These are phyloP conservation scores for Cutaneotrichosporon cavernicola DNA, from an alignment of 1,284 basidiomycete genomes.

Conservation along the genomic window DNA sequence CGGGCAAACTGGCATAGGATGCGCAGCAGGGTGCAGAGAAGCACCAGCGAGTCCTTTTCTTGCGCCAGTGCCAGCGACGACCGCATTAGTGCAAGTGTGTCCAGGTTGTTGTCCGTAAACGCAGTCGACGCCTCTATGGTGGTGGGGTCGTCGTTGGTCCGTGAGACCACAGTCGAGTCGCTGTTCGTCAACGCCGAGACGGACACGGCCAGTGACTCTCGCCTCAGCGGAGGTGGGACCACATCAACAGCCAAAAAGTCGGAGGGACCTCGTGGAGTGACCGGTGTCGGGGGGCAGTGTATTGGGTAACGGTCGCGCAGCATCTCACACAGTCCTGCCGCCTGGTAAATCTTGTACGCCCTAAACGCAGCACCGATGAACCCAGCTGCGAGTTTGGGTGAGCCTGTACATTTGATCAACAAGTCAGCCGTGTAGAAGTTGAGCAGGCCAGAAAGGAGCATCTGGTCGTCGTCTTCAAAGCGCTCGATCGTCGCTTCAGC, in stretches of 20 bases:
- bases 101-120: conserved; percentile 17
- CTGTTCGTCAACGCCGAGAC: conserved; percentile 6
- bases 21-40: conserved; percentile 37
- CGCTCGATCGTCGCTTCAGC: conserved; percentile 26
- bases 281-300: conserved; percentile 4
- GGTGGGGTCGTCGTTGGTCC: background rate
- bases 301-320: conserved; percentile 23
- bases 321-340: conserved; percentile 26
- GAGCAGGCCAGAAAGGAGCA: conserved; percentile 28
- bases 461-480: conserved; percentile 20
- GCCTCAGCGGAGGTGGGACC: background rate
- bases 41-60: conserved; percentile 38
- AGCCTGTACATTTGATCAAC: conserved; percentile 22
- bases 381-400: conserved; percentile 21
- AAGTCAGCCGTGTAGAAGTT: conserved; percentile 25
- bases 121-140: background rate
- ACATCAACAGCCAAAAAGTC: conserved; percentile 19
- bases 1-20: conserved; percentile 41
- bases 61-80: conserved; percentile 41
- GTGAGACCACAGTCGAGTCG: conserved; percentile 12
- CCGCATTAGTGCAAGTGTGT: conserved; percentile 34
- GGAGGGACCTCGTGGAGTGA: conserved; percentile 19
- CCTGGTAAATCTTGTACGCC: conserved; percentile 16
- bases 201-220: background rate
- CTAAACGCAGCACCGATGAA: conserved; percentile 25